Base-by-base conservation (phyloP, 495 filamentous ascomycete genomes). In the Penicillium dipodomyicola region DNA sequence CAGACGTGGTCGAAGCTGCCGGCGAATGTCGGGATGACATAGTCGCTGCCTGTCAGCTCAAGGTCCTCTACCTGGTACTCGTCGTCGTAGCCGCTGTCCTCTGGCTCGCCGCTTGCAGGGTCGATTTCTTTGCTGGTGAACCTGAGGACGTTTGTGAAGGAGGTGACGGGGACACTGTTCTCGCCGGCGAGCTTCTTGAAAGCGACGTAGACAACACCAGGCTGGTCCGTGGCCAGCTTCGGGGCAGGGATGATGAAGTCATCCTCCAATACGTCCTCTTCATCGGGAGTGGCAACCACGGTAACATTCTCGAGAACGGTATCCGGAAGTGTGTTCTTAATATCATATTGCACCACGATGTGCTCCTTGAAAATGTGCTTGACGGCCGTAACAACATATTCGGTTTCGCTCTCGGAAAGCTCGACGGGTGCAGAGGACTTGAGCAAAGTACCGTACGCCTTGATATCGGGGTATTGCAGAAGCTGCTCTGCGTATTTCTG, bases 301-400 rank as follows among this genome's bases (percentile, higher is more conserved):
- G 90, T 91, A 35, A 97, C 92, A 48, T 97, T 91, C 64, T 94
- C 87, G 39, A 99, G 78, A 45, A 97, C 82, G 43, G 89, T 93
- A 54, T 92, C 91, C 3, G 89, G 84, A 15, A 99, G 83, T 4
- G 95, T 99, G 76, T 99, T 99, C 79, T 96, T 97, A 71, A 99
- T 85, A 64, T 97, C 90, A 74, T 96, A 97, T 71, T 99, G 95
- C 49, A 99, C 75, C 14, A 99, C 95, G 60, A 97, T 81, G 65
- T 97, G 89, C 67, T 96, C 90, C 72, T 92, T 93, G 85, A 96
- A 97, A 65, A 97, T 87, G 64, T 99, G 95, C 77, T 97, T 99
- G 72, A 97, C 81, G 10, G 90, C 90, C 17, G 81, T 82, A 39
- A 97, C 95, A 45, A 97, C 92, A 63, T 99, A 99, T 74, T 99